These are phyloP conservation scores for Rubus idaeus DNA, from an alignment of 306 rosid species.

Conservation along the genomic window DNA sequence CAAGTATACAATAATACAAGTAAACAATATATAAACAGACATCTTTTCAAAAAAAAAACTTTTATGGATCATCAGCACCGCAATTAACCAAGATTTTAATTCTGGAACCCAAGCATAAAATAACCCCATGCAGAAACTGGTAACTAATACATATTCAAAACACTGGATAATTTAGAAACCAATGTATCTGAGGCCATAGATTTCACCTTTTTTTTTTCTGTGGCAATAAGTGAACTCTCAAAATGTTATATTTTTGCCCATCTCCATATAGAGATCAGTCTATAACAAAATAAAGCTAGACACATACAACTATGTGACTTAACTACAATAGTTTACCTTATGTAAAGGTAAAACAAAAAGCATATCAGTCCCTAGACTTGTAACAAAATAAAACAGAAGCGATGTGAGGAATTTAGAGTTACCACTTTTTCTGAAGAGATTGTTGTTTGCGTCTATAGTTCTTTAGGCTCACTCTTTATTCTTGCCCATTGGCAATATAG, in stretches of 20 bases:
- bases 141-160: too few species aligned
- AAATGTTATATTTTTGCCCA: too few species aligned
- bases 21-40: slow-evolving; percentile 1
- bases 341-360: too few species aligned
- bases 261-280: too few species aligned
- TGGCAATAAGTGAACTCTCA: too few species aligned
- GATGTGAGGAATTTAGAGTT: too few species aligned
- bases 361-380: too few species aligned
- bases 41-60: background rate
- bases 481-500: background rate
- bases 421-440: background rate
- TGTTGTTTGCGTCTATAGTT: background rate
- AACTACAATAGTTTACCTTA: too few species aligned
- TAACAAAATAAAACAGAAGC: too few species aligned
- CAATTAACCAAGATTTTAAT: background rate
- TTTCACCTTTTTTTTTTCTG: background rate
- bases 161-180: too few species aligned
- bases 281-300: too few species aligned
- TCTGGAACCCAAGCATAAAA: background rate
- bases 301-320: too few species aligned
- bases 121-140: background rate
- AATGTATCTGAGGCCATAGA: background rate
- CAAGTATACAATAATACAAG: background rate
- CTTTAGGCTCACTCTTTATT: background rate
- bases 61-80: background rate